Evolutionary conservation across 257 asterid species (phyloP), one percentile per base, ranked within the genome.

Genomic region (Scutellaria baicalensis): DNA sequence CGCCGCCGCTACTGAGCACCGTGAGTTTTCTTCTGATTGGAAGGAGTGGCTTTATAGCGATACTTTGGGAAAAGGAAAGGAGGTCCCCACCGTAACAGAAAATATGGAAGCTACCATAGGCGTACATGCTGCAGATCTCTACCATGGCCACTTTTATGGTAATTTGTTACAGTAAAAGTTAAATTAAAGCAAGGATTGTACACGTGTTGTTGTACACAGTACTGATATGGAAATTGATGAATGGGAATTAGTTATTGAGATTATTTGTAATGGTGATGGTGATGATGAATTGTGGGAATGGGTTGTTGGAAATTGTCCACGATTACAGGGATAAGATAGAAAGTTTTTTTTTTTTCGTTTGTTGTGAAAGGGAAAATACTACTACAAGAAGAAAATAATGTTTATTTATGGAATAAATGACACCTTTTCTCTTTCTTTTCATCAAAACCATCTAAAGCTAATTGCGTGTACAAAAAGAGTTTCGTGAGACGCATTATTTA

Each of bases 231-330:
- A 27, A 27, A 27, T 27, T 27, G 5, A 1, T 27, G 33, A 27
- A 27, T 27, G 33, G 33, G 4, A 39, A 39, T 6, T 0, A 39
- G 11, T 6, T 6, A 39, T n/a, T n/a, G n/a, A n/a, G n/a, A 10
- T 6, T 39, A 6, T 39, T 9, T 39, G 7, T 9, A 31, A n/a
- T 21, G 40, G 61, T 27, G 45, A 9, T 6, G 1, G 31, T 2
- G 27, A 50, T 35, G 14, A 23, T n/a, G n/a, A n/a, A n/a, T 16
- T 1, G 18, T 64, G 61, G 17, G 35, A 35, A 23, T 27, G 62
- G 7, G 77, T 52, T 42, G 72, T 45, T 57, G 7, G 23, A 13
- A 73, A 18, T 57, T 1, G 45, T 59, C 63, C 73, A 73, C 56
- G 78, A 57, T 11, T 23, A 42, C 27, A 27, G 36, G 56, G 27